Conservation (phyloP, 179 eudicot genomes). For the Heliamphora pulchella region DNA sequence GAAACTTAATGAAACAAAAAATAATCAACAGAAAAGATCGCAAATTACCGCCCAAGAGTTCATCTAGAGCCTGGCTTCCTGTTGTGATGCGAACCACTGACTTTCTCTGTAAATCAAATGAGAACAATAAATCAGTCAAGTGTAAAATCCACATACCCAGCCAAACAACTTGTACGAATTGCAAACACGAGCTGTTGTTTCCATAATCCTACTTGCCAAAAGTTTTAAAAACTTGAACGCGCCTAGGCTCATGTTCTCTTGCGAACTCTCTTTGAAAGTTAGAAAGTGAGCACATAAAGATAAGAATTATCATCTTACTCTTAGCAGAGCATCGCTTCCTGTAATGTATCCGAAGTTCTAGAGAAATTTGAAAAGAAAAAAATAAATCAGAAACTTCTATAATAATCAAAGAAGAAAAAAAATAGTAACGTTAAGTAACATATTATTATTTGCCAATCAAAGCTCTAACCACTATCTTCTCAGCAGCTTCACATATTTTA, state of each 20-base stretch:
- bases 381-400: conserved; percentile 5
- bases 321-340: conserved; percentile 93
- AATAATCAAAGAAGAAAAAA: background rate
- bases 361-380: conserved; percentile 9
- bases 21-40: background rate
- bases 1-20: background rate
- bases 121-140: background rate
- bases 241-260: background rate
- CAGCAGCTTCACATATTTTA: conserved; percentile 96
- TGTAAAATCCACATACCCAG: background rate
- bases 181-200: background rate
- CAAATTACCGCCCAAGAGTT: conserved; percentile 63
- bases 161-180: background rate
- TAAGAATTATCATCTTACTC: conserved; percentile 39
- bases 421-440: background rate
- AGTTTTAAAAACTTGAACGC: background rate
- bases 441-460: background rate
- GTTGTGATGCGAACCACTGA: conserved; percentile 78
- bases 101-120: conserved; percentile 47
- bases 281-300: background rate
- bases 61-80: conserved; percentile 90
- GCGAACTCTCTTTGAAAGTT: background rate
- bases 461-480: conserved; percentile 76
- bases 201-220: background rate
- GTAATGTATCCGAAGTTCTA: conserved; percentile 95